These are phyloP conservation scores for Cytospora chrysosperma DNA, from an alignment of 2,329 filamentous ascomycete genomes.

Conservation along the genomic window DNA sequence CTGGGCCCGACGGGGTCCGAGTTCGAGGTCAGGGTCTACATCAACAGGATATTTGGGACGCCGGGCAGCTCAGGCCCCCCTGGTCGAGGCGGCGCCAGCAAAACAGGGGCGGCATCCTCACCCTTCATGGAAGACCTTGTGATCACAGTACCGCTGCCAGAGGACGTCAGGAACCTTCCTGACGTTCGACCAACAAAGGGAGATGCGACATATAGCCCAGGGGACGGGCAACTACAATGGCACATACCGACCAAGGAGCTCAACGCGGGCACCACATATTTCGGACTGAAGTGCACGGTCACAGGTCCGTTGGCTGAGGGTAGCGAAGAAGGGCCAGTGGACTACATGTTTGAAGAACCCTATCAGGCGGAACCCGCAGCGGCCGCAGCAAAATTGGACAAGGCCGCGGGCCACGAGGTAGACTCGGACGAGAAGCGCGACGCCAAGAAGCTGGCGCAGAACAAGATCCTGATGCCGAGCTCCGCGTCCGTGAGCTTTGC, in stretches of 20 bases:
- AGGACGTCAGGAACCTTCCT: conserved; percentile 75
- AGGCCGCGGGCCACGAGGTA: conserved; percentile 32
- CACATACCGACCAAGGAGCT: conserved; percentile 76
- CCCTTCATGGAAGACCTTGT: conserved; percentile 73
- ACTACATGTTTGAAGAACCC: conserved; percentile 55
- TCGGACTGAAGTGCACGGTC: conserved; percentile 77
- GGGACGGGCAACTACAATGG: conserved; percentile 77
- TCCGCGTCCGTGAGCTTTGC: conserved; percentile 72
- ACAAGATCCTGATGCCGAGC: conserved; percentile 76
- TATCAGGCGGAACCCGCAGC: conserved; percentile 49
- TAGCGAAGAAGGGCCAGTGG: conserved; percentile 49
- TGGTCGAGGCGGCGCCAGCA: conserved; percentile 42
- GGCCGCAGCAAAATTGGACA: conserved; percentile 36
- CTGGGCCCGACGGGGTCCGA: conserved; percentile 75
- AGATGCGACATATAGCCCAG: conserved; percentile 77
- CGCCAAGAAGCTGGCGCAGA: conserved; percentile 60
- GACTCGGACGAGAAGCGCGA: conserved; percentile 50
- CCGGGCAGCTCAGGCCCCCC: conserved; percentile 34
- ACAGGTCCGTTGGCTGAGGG: conserved; percentile 59
- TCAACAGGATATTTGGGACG: conserved; percentile 62
- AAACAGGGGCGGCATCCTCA: conserved; percentile 54
- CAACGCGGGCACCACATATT: conserved; percentile 62
- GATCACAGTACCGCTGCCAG: conserved; percentile 76
- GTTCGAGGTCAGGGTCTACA: conserved; percentile 80
- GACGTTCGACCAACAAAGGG: conserved; percentile 80